A percentile compares a stretch with the other conserved stretches of the same genome.
phyloP scores from a whole-genome alignment of 2,329 filamentous ascomycete genomes.

The Neofusicoccum umdonicola region DNA sequence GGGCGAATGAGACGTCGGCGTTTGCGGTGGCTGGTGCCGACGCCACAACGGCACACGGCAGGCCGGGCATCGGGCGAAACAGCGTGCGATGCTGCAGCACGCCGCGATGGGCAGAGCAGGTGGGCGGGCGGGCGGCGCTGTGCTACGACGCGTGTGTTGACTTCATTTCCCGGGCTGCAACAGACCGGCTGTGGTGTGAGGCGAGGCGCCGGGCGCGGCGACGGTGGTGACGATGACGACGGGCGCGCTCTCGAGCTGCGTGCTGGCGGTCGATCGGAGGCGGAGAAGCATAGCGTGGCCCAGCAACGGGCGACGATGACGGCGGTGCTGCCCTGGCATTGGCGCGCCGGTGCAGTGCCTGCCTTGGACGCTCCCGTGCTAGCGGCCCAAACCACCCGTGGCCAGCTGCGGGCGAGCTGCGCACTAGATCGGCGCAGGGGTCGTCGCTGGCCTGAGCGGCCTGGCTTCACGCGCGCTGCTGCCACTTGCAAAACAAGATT shows the following conservation, averaged over 20 bases:
- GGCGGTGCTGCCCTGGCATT: neutral
- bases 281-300: neutral
- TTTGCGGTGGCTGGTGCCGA: slow-evolving; percentile 14
- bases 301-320: slow-evolving; percentile 4
- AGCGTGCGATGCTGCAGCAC: neutral
- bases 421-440: slow-evolving; percentile 15
- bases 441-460: neutral
- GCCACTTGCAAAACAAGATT: slow-evolving; percentile 16
- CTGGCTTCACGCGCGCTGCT: slow-evolving; percentile 7
- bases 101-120: neutral
- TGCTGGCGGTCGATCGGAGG: neutral
- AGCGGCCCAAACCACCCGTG: neutral
- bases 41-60: neutral
- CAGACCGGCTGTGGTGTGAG: neutral
- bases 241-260: neutral
- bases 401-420: neutral
- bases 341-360: slow-evolving; percentile 1
- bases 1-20: neutral
- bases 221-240: neutral
- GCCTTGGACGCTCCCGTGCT: slow-evolving; percentile 12
- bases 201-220: neutral
- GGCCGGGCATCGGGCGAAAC: slow-evolving; percentile 2
- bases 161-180: neutral
- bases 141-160: slow-evolving; percentile 1
- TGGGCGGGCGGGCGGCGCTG: neutral